Evolutionary conservation across 73 alveolate genomes (phyloP).

Genomic region (Paramecium sonneborni): DNA sequence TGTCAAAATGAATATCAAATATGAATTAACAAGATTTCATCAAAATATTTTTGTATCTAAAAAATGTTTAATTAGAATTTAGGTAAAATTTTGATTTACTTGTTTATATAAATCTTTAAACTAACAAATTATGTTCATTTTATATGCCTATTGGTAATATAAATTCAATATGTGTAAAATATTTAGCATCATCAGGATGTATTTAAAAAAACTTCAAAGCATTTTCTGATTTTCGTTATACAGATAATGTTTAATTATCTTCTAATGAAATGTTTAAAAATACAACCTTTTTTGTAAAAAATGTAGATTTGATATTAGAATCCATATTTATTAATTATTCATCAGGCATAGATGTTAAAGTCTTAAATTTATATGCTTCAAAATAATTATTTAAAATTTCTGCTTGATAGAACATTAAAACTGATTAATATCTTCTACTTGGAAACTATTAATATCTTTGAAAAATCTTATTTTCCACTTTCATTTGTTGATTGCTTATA

Average conservation of each 20-base stretch:
- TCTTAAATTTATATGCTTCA: slow-evolving; percentile 1
- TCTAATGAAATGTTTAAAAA: neutral
- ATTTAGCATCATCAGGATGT: neutral
- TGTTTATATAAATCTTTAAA: neutral
- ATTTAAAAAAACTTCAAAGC: neutral
- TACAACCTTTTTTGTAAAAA: slow-evolving; percentile 28
- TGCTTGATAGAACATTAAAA: neutral
- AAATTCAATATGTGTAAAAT: neutral
- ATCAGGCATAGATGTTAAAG: neutral
- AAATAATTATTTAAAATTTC: slow-evolving; percentile 13
- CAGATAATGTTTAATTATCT: neutral
- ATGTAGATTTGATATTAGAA: neutral
- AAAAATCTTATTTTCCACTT: neutral
- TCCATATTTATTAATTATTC: slow-evolving; percentile 26
- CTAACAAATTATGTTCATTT: slow-evolving; percentile 34
- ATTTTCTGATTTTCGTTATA: neutral
- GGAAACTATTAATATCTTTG: neutral
- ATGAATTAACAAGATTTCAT: neutral
- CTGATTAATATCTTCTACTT: neutral
- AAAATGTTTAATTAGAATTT: neutral
- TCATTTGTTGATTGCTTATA: neutral
- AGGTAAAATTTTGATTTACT: neutral
- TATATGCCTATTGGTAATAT: slow-evolving; percentile 4
- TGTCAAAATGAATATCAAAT: neutral
- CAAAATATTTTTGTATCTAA: neutral